These are phyloP conservation scores for Vitis riparia DNA, from an alignment of 164 flowering plant species.

Conservation along the genomic window DNA sequence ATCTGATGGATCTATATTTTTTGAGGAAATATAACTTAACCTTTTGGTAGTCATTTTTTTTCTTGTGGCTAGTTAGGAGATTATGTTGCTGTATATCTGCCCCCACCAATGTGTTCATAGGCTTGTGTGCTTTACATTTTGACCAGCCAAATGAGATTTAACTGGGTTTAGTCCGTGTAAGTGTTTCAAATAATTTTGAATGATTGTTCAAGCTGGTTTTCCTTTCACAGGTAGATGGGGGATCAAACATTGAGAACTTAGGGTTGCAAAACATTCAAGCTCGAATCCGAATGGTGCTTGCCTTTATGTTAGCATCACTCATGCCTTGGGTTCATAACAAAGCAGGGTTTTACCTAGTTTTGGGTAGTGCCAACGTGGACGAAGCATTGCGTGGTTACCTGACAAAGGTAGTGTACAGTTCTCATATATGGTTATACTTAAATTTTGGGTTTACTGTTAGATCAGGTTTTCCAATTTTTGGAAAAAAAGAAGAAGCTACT, in stretches of 20 bases:
- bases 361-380: constrained; percentile 98
- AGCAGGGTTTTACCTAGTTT: constrained; percentile 88
- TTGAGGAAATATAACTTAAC: no score
- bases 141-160: not conserved
- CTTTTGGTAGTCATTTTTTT: no score
- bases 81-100: no score
- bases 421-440: no score
- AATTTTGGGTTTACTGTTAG: no score
- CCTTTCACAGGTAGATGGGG: constrained; percentile 84
- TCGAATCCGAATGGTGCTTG: constrained; percentile 89
- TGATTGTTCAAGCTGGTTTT: not conserved
- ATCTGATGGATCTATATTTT: no score
- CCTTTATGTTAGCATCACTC: constrained; percentile 94
- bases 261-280: constrained; percentile 98
- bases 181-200: no score
- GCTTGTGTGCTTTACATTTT: not conserved
- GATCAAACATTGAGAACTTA: constrained; percentile 82
- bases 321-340: constrained; percentile 97
- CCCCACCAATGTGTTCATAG: no score
- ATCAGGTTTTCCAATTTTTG: no score
- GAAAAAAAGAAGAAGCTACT: no score
- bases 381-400: constrained; percentile 96
- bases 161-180: not conserved
- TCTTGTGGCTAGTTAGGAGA: no score
- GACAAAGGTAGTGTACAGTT: constrained; percentile 61